A percentile compares a stretch with the other conserved stretches of the same genome.
These are phyloP conservation scores for Colletotrichum aenigma DNA, from an alignment of 2,329 filamentous ascomycete species.

Conservation along the genomic window DNA sequence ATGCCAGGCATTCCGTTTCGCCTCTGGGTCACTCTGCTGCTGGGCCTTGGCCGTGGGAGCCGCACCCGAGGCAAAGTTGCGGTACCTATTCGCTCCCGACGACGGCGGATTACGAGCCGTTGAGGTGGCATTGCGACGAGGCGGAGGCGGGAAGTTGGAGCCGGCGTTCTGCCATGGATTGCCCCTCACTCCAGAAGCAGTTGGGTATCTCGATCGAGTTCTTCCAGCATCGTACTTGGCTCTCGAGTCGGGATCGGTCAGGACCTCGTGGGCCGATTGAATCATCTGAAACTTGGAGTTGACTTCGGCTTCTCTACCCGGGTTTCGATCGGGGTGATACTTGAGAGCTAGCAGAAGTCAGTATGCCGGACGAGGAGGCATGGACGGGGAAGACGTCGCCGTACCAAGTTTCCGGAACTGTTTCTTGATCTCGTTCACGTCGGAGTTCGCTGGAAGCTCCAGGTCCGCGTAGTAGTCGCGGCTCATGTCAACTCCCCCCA, in stretches of 20 bases:
- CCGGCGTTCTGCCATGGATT: constrained; percentile 60
- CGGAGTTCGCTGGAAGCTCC: constrained; percentile 70
- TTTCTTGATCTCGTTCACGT: constrained; percentile 79
- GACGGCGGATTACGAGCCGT: constrained; percentile 25
- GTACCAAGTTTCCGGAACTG: constrained; percentile 83
- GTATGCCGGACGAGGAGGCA: constrained; percentile 7
- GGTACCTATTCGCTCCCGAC: constrained; percentile 51
- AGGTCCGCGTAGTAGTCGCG: constrained; percentile 88
- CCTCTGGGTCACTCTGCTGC: constrained; percentile 32
- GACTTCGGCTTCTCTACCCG: constrained; percentile 78
- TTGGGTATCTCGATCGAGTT: constrained; percentile 42
- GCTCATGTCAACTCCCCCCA: constrained; percentile 71
- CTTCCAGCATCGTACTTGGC: constrained; percentile 58
- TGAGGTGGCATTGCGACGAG: constrained; percentile 39
- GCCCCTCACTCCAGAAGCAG: constrained; percentile 59
- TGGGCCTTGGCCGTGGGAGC: constrained; percentile 47
- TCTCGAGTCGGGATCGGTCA: constrained; percentile 55
- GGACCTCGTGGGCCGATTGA: constrained; percentile 82
- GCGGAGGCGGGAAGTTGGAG: constrained; percentile 55
- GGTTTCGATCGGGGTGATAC: constrained; percentile 90
- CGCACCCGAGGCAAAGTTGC: constrained; percentile 44
- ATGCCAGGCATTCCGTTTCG: constrained; percentile 44
- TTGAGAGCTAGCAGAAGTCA: constrained; percentile 66
- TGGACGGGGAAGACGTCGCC: not conserved
- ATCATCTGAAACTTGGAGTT: constrained; percentile 86